Evolutionary conservation across 179 eudicot species (phyloP).

Genomic region (Spinacia oleracea): DNA sequence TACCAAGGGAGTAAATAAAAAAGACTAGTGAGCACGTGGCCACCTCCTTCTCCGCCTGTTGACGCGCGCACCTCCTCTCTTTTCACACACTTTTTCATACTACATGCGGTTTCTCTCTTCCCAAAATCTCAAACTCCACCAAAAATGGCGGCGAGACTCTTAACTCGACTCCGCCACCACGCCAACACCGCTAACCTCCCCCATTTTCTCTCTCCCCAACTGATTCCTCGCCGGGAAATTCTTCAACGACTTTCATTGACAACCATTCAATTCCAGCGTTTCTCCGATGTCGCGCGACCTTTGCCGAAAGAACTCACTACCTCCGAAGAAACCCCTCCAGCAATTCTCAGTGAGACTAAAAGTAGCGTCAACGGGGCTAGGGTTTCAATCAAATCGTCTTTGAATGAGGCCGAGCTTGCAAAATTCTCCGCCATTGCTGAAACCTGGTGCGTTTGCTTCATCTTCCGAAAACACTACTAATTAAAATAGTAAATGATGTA

Average conservation of each 20-base stretch:
- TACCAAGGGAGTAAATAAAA: too few relatives aligned
- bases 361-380: constrained; percentile 18
- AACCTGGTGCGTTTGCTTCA: constrained; percentile 51
- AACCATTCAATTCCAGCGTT: constrained; percentile 26
- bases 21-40: background rate
- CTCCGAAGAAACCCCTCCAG: constrained; percentile 13
- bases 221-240: constrained; percentile 2
- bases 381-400: constrained; percentile 47
- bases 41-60: background rate
- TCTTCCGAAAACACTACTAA: too few relatives aligned
- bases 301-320: constrained; percentile 24
- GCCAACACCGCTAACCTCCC: constrained; percentile 4
- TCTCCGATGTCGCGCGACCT: constrained; percentile 31
- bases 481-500: background rate
- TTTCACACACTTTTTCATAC: too few relatives aligned
- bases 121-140: background rate
- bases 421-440: constrained; percentile 88
- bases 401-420: constrained; percentile 60
- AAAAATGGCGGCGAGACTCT: constrained; percentile 1
- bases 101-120: background rate
- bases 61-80: too few relatives aligned
- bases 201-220: constrained; percentile 15
- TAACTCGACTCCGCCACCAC: background rate
- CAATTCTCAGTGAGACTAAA: background rate
- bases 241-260: background rate